These are phyloP conservation scores for Suillus placidus DNA, from an alignment of 768 basidiomycete genomes.

Conservation along the genomic window DNA sequence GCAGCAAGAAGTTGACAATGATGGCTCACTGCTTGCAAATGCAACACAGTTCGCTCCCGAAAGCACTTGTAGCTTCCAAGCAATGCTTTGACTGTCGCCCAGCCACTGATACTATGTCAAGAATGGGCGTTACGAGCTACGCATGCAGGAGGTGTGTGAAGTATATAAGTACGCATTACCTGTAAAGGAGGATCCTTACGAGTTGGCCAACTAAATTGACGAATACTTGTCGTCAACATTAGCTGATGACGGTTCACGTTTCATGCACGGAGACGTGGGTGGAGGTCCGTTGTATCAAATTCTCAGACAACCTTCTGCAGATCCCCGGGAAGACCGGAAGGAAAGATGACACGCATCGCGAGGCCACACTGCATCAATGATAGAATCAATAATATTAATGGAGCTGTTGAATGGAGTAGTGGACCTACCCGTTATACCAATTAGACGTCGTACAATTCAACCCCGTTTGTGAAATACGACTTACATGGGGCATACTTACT, in stretches of 20 bases:
- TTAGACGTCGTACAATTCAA: background rate
- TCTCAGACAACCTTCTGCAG: conserved; percentile 1
- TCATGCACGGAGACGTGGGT: background rate
- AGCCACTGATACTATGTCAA: background rate
- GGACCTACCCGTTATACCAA: background rate
- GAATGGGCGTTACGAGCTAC: background rate
- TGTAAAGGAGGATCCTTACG: conserved; percentile 4
- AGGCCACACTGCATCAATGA: background rate
- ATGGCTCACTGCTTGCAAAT: background rate
- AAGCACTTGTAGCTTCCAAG: background rate
- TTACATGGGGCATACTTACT: background rate
- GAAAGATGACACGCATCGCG: background rate
- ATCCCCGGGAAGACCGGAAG: conserved; percentile 3
- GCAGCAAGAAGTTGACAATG: background rate
- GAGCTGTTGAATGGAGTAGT: background rate
- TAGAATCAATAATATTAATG: background rate
- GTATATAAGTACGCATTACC: background rate
- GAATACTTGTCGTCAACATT: background rate
- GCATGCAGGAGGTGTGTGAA: background rate
- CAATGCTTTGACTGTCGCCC: background rate
- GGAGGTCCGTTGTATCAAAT: background rate
- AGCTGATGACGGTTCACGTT: background rate
- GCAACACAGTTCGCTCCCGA: conserved; percentile 1
- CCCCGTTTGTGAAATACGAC: background rate
- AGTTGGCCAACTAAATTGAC: background rate